Evolutionary conservation across 2,329 filamentous ascomycete species (phyloP), one percentile per base, ranked within the genome.

Genomic region (Dryadomyces quercivorus): DNA sequence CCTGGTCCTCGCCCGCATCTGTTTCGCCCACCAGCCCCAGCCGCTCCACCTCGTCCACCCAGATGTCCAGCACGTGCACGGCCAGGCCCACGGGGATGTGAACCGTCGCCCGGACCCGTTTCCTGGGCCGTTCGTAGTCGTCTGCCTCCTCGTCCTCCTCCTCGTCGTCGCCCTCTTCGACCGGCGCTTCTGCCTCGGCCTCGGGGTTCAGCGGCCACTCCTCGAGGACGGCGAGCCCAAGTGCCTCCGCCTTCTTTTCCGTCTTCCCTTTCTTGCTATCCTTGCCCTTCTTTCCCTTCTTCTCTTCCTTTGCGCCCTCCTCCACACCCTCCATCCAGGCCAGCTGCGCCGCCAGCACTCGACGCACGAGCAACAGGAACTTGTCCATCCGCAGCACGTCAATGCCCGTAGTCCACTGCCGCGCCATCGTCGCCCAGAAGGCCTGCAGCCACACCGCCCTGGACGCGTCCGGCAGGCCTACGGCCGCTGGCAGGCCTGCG

Each of bases 31-130:
- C 57, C 53, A 67, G 59, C 0, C 65, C 69, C 6, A 67, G 63
- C 64, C 70, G 71, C 48, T 66, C 67, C 3, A 63, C 61, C 18
- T 73, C 74, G 61, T 77, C 93, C 9, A 95, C 78, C 81, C 87
- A 97, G 53, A 97, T 78, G 71, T 98, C 93, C 59, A 95, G 69
- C 15, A 91, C 79, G 69, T 98, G 93, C 67, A 95, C 83, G 59
- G 89, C 74, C 66, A 98, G 66, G 0, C 93, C 93, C 61, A 93
- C 86, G 0, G 92, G 86, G 1, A 94, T 80, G 53, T 57, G 60
- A 18, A 65, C 42, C n/a, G 68, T 66, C 2, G 56, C 49, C 26
- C 68, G 38, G 20, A 16, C 36, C 34, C 48, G 48, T 36, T 50
- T 50, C 20, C 48, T n/a, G 4, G 26, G 13, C 18, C 38, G 9